phyloP scores from a whole-genome alignment of 805 yeast genomes.

The Candida mattraensis region DNA sequence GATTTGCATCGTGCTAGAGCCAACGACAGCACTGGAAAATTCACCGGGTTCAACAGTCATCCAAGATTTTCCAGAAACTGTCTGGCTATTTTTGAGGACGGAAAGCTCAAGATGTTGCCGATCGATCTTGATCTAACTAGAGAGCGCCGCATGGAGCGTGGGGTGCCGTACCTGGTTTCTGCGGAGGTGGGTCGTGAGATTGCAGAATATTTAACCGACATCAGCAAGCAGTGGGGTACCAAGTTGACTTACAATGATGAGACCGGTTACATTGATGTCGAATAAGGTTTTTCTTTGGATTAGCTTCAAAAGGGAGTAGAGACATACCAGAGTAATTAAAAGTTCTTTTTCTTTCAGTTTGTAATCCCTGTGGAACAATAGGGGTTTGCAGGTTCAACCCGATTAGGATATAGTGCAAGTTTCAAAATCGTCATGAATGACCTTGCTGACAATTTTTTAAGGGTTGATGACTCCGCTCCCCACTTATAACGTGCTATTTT shows the following conservation, averaged over 20 bases:
- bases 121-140: slow-evolving; percentile 29
- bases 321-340: too few species aligned
- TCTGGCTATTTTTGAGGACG: slow-evolving; percentile 26
- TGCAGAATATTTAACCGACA: slow-evolving; percentile 25
- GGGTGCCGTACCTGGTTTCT: slow-evolving; percentile 28
- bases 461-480: too few species aligned
- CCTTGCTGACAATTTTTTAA: too few species aligned
- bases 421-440: too few species aligned
- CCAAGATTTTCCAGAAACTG: slow-evolving; percentile 29
- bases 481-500: too few species aligned
- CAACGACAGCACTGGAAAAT: slow-evolving; percentile 25
- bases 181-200: slow-evolving; percentile 25
- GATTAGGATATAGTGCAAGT: too few species aligned
- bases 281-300: too few species aligned
- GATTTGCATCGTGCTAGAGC: slow-evolving; percentile 29
- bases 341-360: too few species aligned
- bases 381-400: too few species aligned
- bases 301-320: too few species aligned
- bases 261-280: slow-evolving; percentile 22
- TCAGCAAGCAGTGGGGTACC: slow-evolving; percentile 28
- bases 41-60: slow-evolving; percentile 28
- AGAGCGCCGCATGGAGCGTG: slow-evolving; percentile 24
- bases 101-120: slow-evolving; percentile 25
- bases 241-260: slow-evolving; percentile 21
- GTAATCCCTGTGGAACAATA: too few species aligned